phyloP scores from a whole-genome alignment of 164 flowering plant genomes.

The Macadamia integrifolia region DNA sequence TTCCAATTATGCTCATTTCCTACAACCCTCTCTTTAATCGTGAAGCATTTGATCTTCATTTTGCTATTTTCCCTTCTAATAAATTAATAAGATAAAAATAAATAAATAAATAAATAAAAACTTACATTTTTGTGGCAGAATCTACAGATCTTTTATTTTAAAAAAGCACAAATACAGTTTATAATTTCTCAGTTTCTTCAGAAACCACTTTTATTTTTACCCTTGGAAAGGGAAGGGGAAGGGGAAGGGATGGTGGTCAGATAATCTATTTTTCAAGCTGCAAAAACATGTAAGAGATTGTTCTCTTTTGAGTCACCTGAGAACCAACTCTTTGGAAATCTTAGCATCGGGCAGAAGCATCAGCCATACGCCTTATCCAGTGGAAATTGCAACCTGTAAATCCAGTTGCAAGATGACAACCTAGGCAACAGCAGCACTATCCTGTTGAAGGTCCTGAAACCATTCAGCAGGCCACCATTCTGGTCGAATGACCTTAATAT shows the following conservation, averaged over 20 bases:
- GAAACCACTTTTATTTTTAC: background rate
- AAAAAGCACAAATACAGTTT: background rate
- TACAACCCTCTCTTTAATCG: too few species aligned
- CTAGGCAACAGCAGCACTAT: constrained; percentile 41
- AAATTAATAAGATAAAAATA: too few species aligned
- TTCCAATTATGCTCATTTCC: too few species aligned
- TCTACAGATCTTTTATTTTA: too few species aligned
- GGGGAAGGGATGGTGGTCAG: too few species aligned
- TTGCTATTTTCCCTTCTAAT: too few species aligned
- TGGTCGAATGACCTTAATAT: constrained; percentile 57
- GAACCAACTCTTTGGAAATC: background rate
- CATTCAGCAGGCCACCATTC: constrained; percentile 96
- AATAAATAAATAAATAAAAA: too few species aligned
- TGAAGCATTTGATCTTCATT: too few species aligned
- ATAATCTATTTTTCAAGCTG: too few species aligned
- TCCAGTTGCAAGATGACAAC: background rate
- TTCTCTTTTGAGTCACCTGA: background rate
- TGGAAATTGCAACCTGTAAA: background rate
- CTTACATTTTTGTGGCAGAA: too few species aligned
- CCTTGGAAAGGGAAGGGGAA: background rate
- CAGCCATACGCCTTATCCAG: background rate
- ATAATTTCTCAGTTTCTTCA: background rate
- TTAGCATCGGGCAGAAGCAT: background rate
- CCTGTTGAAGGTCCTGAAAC: constrained; percentile 42
- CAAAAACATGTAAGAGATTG: background rate